Conservation (phyloP, 2,329 filamentous ascomycete genomes). For the Pseudocercospora vitis region DNA sequence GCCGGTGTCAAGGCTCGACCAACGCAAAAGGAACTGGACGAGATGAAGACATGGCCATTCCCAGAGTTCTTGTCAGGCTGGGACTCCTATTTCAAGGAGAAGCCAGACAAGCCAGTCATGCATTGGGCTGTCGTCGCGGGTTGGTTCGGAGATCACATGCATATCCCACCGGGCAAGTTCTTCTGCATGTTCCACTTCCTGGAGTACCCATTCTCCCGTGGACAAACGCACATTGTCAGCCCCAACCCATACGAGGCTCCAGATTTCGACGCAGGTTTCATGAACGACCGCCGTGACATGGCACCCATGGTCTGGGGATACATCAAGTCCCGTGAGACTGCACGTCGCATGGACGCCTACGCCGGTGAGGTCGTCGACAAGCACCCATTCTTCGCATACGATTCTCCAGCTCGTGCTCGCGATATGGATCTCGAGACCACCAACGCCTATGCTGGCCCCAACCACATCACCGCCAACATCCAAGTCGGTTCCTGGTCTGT, state of each 20-base stretch:
- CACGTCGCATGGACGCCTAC: constrained; percentile 73
- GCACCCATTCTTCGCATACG: constrained; percentile 66
- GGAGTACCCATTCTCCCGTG: constrained; percentile 74
- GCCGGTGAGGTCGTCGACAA: constrained; percentile 63
- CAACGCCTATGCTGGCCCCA: constrained; percentile 70
- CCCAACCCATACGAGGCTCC: constrained; percentile 62
- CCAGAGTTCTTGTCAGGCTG: constrained; percentile 72
- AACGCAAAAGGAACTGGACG: constrained; percentile 63
- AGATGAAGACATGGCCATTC: constrained; percentile 72
- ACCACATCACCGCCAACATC: constrained; percentile 70
- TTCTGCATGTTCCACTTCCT: constrained; percentile 84
- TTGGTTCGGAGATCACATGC: constrained; percentile 54
- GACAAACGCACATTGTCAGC: constrained; percentile 63
- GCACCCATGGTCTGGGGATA: constrained; percentile 82
- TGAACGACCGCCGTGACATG: constrained; percentile 85
- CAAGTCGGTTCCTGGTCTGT: constrained; percentile 56
- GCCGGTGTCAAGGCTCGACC: constrained; percentile 77
- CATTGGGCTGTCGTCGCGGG: constrained; percentile 76
- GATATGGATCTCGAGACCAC: constrained; percentile 76
- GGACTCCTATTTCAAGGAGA: constrained; percentile 81
- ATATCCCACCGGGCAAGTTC: constrained; percentile 69
- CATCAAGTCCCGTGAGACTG: constrained; percentile 78
- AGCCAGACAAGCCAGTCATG: constrained; percentile 84
- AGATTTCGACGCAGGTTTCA: constrained; percentile 71
- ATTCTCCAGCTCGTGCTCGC: constrained; percentile 66